Evolutionary conservation across 768 basidiomycete species (phyloP).

Genomic region (Daedalea quercina): DNA sequence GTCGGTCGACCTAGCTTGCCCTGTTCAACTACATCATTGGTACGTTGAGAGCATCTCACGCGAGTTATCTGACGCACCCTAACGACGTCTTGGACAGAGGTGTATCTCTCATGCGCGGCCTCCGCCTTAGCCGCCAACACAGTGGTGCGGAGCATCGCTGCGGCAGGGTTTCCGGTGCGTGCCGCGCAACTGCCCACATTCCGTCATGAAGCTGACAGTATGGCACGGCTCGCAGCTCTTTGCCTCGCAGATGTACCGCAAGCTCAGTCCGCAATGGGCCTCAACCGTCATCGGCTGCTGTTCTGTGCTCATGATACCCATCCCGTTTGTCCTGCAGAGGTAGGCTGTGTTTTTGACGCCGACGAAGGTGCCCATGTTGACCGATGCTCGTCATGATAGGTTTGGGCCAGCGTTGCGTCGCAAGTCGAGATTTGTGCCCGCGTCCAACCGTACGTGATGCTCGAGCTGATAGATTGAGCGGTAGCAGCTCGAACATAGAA

Average conservation of each 20-base stretch:
- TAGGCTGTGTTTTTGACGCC: not conserved
- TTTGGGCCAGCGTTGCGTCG: not conserved
- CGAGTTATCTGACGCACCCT: not conserved
- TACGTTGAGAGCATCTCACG: not conserved
- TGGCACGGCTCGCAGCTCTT: conserved; percentile 29
- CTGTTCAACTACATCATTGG: conserved; percentile 56
- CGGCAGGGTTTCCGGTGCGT: conserved; percentile 24
- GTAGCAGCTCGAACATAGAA: no score
- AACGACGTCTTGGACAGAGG: conserved; percentile 21
- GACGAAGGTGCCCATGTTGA: not conserved
- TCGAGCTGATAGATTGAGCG: no score
- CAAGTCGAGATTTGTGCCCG: not conserved
- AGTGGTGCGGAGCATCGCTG: conserved; percentile 46
- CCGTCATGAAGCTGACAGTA: conserved; percentile 4
- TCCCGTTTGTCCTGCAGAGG: conserved; percentile 20
- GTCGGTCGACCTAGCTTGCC: conserved; percentile 31
- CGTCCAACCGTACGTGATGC: not conserved
- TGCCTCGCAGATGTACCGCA: conserved; percentile 46
- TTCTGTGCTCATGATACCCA: conserved; percentile 43
- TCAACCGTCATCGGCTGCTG: conserved; percentile 50
- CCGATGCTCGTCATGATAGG: not conserved
- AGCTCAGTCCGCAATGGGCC: conserved; percentile 48
- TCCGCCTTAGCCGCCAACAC: conserved; percentile 51
- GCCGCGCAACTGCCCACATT: not conserved
- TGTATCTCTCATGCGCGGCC: conserved; percentile 47